Base-by-base conservation (phyloP, 2,329 filamentous ascomycete species). In the Botrytis galanthina region DNA sequence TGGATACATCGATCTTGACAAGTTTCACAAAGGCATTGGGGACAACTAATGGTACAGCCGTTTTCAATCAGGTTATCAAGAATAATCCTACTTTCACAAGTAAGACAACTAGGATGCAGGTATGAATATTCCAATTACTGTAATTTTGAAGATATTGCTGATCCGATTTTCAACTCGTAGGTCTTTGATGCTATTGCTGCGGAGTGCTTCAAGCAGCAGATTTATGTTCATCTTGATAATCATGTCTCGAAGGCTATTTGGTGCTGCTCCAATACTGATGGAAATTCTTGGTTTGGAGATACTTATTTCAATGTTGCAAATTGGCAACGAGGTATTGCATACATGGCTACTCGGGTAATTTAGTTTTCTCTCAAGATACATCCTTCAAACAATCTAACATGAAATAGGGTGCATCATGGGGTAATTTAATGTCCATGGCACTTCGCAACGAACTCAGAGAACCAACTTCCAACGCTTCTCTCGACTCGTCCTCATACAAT, bases 281-380 rank as follows among this genome's bases (percentile, higher is more conserved):
- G 87, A 4, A 90, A 90, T 78, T 81, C 84, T 37, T 90, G 88
- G 88, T 90, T 88, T 81, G 87, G 89, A 18, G 89, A 92, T 78
- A 84, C 81, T 0, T 84, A 89, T 77, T 92, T 90, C 75, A 80
- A 87, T 73, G 83, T 86, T 0, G 80, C 83, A 1, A 90, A 90
- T 59, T 92, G 90, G 90, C 83, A 85, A 9, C 83, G 90, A 14
- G 90, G 89, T 0, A 82, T 88, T 35, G 80, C 81, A 0, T 92
- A 87, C 78, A 91, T 92, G 87, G 86, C 88, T 0, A 79, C 84
- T 3, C 88, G 90, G 75, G 87, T 87, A 82, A 77, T 84, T 81
- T 16, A 32, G 18, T 26, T 22, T 18, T 8, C 26, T n/a, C 12
- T n/a, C n/a, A n/a, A n/a, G n/a, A n/a, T n/a, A n/a, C 48, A 16